These are phyloP conservation scores for Xylaria sp. DNA, from an alignment of 2,329 filamentous ascomycete species.

Conservation along the genomic window DNA sequence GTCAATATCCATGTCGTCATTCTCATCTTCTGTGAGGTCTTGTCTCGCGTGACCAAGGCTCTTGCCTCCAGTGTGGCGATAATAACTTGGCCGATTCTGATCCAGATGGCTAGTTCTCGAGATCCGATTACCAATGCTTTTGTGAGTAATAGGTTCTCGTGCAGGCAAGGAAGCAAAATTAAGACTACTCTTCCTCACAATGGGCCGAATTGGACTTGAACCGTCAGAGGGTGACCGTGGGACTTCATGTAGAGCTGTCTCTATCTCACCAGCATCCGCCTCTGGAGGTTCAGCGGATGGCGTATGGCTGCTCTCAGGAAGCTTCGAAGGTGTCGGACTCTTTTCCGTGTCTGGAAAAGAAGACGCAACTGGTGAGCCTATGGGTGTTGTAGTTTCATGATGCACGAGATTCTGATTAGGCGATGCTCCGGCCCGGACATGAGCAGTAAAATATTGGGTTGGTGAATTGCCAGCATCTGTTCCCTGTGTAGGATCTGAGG, in stretches of 20 bases:
- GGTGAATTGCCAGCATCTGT: constrained; percentile 40
- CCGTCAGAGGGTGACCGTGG: constrained; percentile 71
- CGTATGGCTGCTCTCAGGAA: constrained; percentile 25
- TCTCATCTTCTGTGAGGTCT: constrained; percentile 54
- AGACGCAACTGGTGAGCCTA: constrained; percentile 45
- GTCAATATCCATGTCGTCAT: constrained; percentile 60
- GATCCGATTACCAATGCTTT: constrained; percentile 78
- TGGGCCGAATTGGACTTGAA: constrained; percentile 79
- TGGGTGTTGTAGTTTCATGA: constrained; percentile 50
- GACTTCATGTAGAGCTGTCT: constrained; percentile 45
- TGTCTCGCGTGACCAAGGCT: constrained; percentile 68
- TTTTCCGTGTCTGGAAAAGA: constrained; percentile 31
- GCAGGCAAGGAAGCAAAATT: constrained; percentile 94
- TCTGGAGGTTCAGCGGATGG: constrained; percentile 37
- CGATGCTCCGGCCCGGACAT: constrained; percentile 37
- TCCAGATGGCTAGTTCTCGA: constrained; percentile 85
- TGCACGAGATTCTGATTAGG: constrained; percentile 36
- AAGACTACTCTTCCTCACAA: constrained; percentile 91
- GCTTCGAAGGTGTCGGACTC: constrained; percentile 35
- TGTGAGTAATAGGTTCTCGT: constrained; percentile 87
- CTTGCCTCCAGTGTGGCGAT: constrained; percentile 78
- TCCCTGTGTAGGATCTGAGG: constrained; percentile 41
- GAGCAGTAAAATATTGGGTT: constrained; percentile 47
- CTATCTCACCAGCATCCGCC: constrained; percentile 43
- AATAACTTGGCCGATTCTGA: constrained; percentile 76